A percentile compares a stretch with the other conserved stretches of the same genome.
Conservation (phyloP, 352 stramenopile species). For the Phytopythium litorale region DNA sequence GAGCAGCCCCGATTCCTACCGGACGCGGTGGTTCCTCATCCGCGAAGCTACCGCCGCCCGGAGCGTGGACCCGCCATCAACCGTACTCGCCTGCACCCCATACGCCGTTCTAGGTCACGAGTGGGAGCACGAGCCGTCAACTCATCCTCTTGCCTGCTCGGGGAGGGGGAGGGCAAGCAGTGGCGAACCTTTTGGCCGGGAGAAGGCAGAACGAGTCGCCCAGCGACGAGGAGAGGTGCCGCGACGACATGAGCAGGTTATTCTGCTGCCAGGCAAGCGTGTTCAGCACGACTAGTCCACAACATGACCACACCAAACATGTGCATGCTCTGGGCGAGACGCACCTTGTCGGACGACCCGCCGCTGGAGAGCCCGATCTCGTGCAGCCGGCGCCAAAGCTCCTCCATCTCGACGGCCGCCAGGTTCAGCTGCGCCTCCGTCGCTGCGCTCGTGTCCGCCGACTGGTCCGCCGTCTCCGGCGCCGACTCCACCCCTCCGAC, state of each 20-base stretch:
- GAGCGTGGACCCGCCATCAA: slow-evolving; percentile 76
- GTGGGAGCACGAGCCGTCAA: neutral
- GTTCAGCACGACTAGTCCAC: neutral
- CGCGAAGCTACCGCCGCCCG: slow-evolving; percentile 73
- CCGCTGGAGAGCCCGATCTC: slow-evolving; percentile 68
- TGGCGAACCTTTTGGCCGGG: slow-evolving; percentile 38
- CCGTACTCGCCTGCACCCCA: slow-evolving; percentile 52
- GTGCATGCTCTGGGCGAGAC: neutral
- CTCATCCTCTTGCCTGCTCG: neutral
- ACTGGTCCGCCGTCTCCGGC: neutral
- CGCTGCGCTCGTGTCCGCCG: slow-evolving; percentile 28
- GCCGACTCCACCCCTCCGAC: neutral
- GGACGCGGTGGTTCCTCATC: slow-evolving; percentile 78
- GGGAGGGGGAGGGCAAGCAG: too few relatives aligned
- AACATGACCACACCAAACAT: neutral
- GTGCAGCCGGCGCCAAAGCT: slow-evolving; percentile 74
- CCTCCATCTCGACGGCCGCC: slow-evolving; percentile 77
- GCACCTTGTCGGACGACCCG: slow-evolving; percentile 53
- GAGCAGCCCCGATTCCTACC: slow-evolving; percentile 17
- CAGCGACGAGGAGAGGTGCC: slow-evolving; percentile 75
- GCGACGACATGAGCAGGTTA: slow-evolving; percentile 72
- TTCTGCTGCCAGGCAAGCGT: slow-evolving; percentile 7
- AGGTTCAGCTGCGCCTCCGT: slow-evolving; percentile 61
- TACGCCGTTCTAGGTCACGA: slow-evolving; percentile 3
- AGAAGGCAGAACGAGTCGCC: slow-evolving; percentile 85